These are phyloP conservation scores for Plasmopara halstedii DNA, from an alignment of 352 stramenopile species.

Conservation along the genomic window DNA sequence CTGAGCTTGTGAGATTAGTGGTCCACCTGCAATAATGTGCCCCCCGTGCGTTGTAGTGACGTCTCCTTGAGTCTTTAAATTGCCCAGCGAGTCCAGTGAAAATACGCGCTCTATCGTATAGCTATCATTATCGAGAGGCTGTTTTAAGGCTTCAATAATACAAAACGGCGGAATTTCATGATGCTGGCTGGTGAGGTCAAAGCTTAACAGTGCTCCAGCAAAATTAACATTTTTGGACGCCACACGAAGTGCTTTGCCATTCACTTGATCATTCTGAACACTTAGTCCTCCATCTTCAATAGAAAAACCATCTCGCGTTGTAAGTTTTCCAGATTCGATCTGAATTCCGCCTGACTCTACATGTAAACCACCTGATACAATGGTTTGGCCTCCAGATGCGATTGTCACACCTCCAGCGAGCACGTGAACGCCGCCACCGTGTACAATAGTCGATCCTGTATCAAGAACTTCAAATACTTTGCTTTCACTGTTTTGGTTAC, in stretches of 20 bases:
- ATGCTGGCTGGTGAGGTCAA: slow-evolving; percentile 30
- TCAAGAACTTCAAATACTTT: slow-evolving; percentile 52
- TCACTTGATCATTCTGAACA: slow-evolving; percentile 37
- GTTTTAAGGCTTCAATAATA: slow-evolving; percentile 36
- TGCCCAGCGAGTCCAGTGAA: slow-evolving; percentile 40
- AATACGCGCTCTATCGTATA: slow-evolving; percentile 18
- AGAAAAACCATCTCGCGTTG: slow-evolving; percentile 41
- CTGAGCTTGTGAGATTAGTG: slow-evolving; percentile 46
- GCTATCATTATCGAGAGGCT: background rate
- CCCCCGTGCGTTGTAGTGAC: slow-evolving; percentile 36
- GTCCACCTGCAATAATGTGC: slow-evolving; percentile 38
- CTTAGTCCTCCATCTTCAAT: slow-evolving; percentile 56
- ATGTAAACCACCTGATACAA: slow-evolving; percentile 46
- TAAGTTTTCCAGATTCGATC: slow-evolving; percentile 45
- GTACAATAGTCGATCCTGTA: slow-evolving; percentile 41
- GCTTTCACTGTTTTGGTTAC: slow-evolving; percentile 13
- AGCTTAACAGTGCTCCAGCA: slow-evolving; percentile 39
- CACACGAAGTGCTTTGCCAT: slow-evolving; percentile 36
- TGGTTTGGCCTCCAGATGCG: slow-evolving; percentile 46
- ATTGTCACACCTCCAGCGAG: slow-evolving; percentile 43
- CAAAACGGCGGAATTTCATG: slow-evolving; percentile 26
- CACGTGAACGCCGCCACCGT: slow-evolving; percentile 47
- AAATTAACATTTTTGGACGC: slow-evolving; percentile 42
- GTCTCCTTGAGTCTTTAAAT: slow-evolving; percentile 40
- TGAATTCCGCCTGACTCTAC: slow-evolving; percentile 49